Percentiles rank a stretch among this genome's conserved stretches.
Conservation (phyloP, 495 filamentous ascomycete species). For the Penicillium mononematosum region DNA sequence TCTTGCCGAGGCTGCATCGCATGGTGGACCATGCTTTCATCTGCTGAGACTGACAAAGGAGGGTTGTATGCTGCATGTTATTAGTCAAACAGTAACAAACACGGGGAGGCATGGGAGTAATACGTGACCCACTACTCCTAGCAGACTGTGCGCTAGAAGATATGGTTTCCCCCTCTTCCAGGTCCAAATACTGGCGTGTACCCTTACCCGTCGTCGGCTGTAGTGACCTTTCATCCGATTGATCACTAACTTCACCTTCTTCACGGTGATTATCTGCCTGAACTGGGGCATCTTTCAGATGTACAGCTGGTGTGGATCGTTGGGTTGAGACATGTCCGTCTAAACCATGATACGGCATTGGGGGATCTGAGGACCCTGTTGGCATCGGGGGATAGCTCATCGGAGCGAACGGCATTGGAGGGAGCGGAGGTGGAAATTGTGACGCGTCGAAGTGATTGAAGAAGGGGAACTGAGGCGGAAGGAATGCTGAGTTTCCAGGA, state of each 20-base stretch:
- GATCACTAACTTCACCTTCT: conserved; percentile 74
- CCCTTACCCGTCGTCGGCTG: not conserved
- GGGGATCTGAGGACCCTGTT: conserved; percentile 16
- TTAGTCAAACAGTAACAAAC: conserved; percentile 19
- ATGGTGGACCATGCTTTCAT: conserved; percentile 17
- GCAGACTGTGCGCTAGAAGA: conserved; percentile 26
- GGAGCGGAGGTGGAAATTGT: conserved; percentile 29
- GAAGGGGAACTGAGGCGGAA: conserved; percentile 36
- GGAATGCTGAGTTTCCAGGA: conserved; percentile 23
- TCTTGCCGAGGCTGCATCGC: conserved; percentile 20
- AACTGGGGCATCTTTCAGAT: conserved; percentile 6
- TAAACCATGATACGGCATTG: conserved; percentile 3
- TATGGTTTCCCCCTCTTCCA: conserved; percentile 33
- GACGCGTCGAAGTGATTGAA: conserved; percentile 29
- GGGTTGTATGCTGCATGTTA: conserved; percentile 42
- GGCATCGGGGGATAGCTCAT: conserved; percentile 26
- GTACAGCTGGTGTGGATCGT: conserved; percentile 10
- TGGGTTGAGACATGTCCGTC: not conserved
- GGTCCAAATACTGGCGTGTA: conserved; percentile 14
- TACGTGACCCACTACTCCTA: conserved; percentile 43
- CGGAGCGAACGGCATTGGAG: conserved; percentile 28
- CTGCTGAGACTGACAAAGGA: conserved; percentile 31
- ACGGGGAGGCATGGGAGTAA: not conserved
- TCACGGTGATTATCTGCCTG: conserved; percentile 46
- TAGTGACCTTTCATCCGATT: conserved; percentile 48